A percentile compares a stretch with the other conserved stretches of the same genome.
These are phyloP conservation scores for Phytophthora gonapodyides DNA, from an alignment of 352 stramenopile species.

Conservation along the genomic window DNA sequence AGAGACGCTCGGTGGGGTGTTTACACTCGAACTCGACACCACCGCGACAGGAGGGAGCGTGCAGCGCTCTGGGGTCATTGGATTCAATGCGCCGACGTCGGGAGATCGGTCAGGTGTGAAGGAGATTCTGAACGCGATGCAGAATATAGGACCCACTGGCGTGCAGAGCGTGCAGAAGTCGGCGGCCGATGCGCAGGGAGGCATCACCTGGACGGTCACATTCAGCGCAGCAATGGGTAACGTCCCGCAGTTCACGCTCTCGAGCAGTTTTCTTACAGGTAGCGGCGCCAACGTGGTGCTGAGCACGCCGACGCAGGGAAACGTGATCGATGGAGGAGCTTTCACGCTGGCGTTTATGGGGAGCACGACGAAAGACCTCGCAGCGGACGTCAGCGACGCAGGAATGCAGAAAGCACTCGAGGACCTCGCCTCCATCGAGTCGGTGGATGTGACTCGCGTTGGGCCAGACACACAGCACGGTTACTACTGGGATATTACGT, in stretches of 20 bases:
- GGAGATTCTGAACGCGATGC: constrained; percentile 84
- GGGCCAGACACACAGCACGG: constrained; percentile 62
- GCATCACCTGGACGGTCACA: constrained; percentile 93
- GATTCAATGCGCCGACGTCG: constrained; percentile 67
- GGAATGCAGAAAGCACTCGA: constrained; percentile 69
- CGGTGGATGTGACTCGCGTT: constrained; percentile 60
- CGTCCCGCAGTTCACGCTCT: constrained; percentile 61
- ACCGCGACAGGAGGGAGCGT: constrained; percentile 80
- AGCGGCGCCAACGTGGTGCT: constrained; percentile 72
- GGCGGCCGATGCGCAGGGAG: constrained; percentile 77
- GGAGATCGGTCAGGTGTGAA: constrained; percentile 54
- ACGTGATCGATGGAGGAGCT: constrained; percentile 77
- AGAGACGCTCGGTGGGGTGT: constrained; percentile 86
- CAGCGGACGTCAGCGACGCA: constrained; percentile 73
- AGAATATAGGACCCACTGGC: constrained; percentile 63
- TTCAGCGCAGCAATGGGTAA: constrained; percentile 78
- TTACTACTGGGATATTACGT: constrained; percentile 82
- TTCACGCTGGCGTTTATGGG: constrained; percentile 93
- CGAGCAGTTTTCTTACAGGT: constrained; percentile 70
- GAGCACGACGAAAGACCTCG: constrained; percentile 87
- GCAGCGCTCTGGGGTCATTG: constrained; percentile 93
- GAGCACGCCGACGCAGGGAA: constrained; percentile 61
- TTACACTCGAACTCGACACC: constrained; percentile 93
- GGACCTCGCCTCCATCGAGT: constrained; percentile 58
- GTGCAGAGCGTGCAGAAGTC: constrained; percentile 66